Evolutionary conservation across 768 basidiomycete genomes (phyloP).

Genomic region (Pulveroboletus sp.): DNA sequence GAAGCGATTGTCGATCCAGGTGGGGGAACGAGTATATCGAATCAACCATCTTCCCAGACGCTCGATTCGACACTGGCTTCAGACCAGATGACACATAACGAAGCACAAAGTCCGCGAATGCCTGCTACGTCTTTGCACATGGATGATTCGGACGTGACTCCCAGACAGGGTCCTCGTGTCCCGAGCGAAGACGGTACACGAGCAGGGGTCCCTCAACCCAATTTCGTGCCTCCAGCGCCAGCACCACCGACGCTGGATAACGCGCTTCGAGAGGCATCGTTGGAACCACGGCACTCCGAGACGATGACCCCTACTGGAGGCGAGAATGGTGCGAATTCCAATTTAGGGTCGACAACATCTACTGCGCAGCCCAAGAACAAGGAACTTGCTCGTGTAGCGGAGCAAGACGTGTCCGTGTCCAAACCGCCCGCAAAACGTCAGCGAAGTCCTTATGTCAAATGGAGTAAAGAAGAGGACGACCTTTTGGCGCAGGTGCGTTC

Average conservation of each 20-base stretch:
- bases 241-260: neutral
- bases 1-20: slow-evolving; percentile 22
- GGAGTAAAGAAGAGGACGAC: slow-evolving; percentile 43
- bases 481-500: slow-evolving; percentile 35
- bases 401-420: slow-evolving; percentile 21
- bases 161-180: slow-evolving; percentile 11
- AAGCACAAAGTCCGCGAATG: neutral
- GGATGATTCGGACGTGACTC: slow-evolving; percentile 15
- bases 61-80: slow-evolving; percentile 5
- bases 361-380: slow-evolving; percentile 14
- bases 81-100: neutral
- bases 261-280: slow-evolving; percentile 9
- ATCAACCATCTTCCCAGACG: slow-evolving; percentile 2
- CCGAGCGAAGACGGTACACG: neutral
- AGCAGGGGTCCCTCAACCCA: neutral
- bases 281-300: slow-evolving; percentile 5
- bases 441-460: slow-evolving; percentile 41
- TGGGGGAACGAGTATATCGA: slow-evolving; percentile 8
- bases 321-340: slow-evolving; percentile 1
- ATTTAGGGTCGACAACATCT: neutral
- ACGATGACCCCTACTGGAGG: slow-evolving; percentile 1
- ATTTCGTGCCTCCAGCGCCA: neutral
- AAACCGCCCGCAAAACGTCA: slow-evolving; percentile 31
- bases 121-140: neutral
- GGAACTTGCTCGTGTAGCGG: slow-evolving; percentile 25